Evolutionary conservation across 202 grass and related monocot species (phyloP).

Genomic region (Musa balbisiana): DNA sequence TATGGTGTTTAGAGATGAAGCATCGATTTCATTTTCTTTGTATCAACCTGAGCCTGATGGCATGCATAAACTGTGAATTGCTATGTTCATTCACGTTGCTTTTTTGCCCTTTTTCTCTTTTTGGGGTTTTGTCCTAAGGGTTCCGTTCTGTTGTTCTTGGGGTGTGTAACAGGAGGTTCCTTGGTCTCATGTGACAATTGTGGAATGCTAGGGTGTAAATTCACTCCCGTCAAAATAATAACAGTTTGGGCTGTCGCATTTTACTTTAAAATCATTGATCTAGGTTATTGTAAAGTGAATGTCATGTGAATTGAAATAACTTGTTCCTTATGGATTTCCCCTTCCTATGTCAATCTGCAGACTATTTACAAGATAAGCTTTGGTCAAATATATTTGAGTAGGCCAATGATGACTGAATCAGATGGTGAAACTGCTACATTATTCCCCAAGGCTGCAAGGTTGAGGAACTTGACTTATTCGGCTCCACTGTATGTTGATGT

Average conservation of each 20-base stretch:
- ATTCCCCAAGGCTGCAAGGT: constrained; percentile 88
- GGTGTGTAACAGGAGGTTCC: background rate
- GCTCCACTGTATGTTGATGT: constrained; percentile 93
- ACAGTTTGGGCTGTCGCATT: too few species aligned
- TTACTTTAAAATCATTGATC: too few species aligned
- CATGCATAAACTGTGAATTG: too few species aligned
- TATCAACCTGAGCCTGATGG: too few species aligned
- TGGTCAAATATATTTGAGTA: constrained; percentile 88
- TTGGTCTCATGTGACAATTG: background rate
- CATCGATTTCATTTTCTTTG: too few species aligned
- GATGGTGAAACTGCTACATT: constrained; percentile 95
- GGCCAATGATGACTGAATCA: constrained; percentile 95
- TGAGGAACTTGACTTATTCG: constrained; percentile 91
- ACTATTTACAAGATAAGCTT: constrained; percentile 94
- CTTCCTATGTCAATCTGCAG: constrained; percentile 21
- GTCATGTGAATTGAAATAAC: too few species aligned
- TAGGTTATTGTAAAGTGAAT: too few species aligned
- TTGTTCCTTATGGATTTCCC: background rate
- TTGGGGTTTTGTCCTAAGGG: too few species aligned
- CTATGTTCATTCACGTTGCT: too few species aligned
- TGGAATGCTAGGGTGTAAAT: background rate
- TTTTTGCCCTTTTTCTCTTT: too few species aligned
- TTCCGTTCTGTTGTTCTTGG: background rate
- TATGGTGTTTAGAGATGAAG: too few species aligned
- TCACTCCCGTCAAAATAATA: background rate